Base-by-base conservation (phyloP, 2,329 filamentous ascomycete species). In the Penicillium aurantiogriseum region DNA sequence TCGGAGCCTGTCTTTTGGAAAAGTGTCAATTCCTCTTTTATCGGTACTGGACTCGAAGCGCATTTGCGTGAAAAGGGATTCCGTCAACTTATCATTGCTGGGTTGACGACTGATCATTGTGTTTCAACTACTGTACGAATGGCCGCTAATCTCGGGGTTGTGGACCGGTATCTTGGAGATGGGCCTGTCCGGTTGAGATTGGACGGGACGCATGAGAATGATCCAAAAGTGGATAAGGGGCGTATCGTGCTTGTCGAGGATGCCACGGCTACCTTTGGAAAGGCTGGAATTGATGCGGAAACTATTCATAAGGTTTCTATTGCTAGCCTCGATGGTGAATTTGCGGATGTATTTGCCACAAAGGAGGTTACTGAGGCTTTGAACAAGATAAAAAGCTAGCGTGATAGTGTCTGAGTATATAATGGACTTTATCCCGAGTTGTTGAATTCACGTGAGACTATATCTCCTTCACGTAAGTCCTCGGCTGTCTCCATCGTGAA, bases 21-120 rank as follows among this genome's bases (percentile, higher is more conserved):
- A 58, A 65, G 66, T 7, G 77, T 80, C 40, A 81, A 81, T 62
- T 80, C 78, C 0, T 71, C 71, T 0, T 81, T 82, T 57, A 74
- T 81, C 46, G 78, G 77, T 5, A 80, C 79, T 1, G 62, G 70
- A 0, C 70, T 82, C 9, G 77, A 79, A 56, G 54, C 58, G 1
- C 63, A 72, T 31, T 60, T 82, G 23, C 68, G 71, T 5, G 58
- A 60, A 2, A 68, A 69, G 15, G 67, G 62, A 0, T 67, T 79
- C 17, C 57, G 71, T 10, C 76, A 79, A 56, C 67, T 80, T 0
- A 56, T 80, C 19, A 63, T 81, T 29, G 69, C 68, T 2, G 80
- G 79, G 0, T 57, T 81, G 55, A 79, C 76, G 4, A 80, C 79
- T 36, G 80, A 81, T 64, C 79, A 81, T 59, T 82, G 79, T 52